Evolutionary conservation across 1,284 basidiomycete genomes (phyloP), one percentile per base, ranked within the genome.

Genomic region (Sporisorium graminicola): DNA sequence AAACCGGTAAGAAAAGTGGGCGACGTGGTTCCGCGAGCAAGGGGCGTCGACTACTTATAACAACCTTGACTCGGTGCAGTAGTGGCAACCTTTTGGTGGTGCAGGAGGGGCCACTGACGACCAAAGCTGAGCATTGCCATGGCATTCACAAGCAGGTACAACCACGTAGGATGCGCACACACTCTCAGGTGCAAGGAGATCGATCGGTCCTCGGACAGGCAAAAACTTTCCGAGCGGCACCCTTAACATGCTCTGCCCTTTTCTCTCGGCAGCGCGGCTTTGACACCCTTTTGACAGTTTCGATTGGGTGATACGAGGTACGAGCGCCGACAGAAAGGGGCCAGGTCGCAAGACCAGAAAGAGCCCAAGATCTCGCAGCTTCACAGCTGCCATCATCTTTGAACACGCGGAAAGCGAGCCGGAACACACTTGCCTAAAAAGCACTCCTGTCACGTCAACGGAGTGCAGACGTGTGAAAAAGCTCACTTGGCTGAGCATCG

Each of bases 381-480:
- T 55, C 18, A 42, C 18, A 31, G 53, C 53, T 55, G 42, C 27
- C 42, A 29, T 44, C 27, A 43, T 43, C 40, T 18, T 43, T n/a
- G 18, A n/a, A n/a, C n/a, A n/a, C n/a, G n/a, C n/a, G n/a, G n/a
- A n/a, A 55, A 55, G 53, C 53, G 53, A 55, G 53, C 37, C 9
- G 33, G 16, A 29, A 20, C 20, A 8, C 6, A 14, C 33, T 12
- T 22, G n/a, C 31, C 10, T 31, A 10, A 29, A n/a, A 31, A n/a
- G 24, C 53, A 13, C 26, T 16, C 42, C 40, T 31, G 42, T n/a
- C 27, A 50, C 24, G 3, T 14, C 5, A 29, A 33, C 5, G 29
- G 14, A 35, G n/a, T 13, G 10, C 22, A 40, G 37, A 5, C 10
- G n/a, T 43, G 49, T 29, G 26, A 31, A 50, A 20, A 18, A 50